These are phyloP conservation scores for rapeseed (Brassica napus) DNA, from an alignment of 345 rosid species.

Conservation along the genomic window Da-Ae NC_063435.1:22674001-22674500, in stretches of 20 bases:
- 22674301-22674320: background rate
- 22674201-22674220: too few relatives aligned
- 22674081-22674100: too few relatives aligned
- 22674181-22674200: background rate
- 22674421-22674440: conserved; percentile 1
- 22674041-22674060: too few relatives aligned
- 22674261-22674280: background rate
- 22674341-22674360: background rate
- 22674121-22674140: too few relatives aligned
- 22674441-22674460: background rate
- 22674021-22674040: too few relatives aligned
- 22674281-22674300: background rate
- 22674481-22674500: background rate
- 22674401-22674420: background rate
- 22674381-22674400: background rate
- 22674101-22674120: too few relatives aligned
- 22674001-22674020: too few relatives aligned
- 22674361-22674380: background rate
- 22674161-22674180: background rate
- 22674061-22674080: too few relatives aligned
- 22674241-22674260: background rate
- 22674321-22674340: background rate
- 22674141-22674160: too few relatives aligned
- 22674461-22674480: background rate
- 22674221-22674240: background rate